Base-by-base conservation (phyloP, 1,284 basidiomycete genomes). In the Cryptococcus amylolentus region DNA sequence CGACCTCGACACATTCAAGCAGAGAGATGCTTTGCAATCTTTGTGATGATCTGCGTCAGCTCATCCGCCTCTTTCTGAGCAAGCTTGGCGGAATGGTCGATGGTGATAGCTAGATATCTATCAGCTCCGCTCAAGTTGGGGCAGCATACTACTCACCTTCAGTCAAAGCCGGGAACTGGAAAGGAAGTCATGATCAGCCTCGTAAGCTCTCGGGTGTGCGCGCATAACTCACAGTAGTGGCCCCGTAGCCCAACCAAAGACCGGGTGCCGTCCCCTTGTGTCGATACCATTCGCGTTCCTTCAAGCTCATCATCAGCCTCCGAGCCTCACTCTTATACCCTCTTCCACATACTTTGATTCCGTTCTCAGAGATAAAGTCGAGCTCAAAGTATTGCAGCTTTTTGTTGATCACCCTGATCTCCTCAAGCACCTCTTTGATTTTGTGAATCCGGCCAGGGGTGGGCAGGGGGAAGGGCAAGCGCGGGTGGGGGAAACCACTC, bases 221-320 rank as follows among this genome's bases (percentile, higher is more conserved):
- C 18, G 13, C 31, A 39, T 16, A 18, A 66, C 70, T 60, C 54
- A 71, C 71, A 23, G 73, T 76, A 6, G 74, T 77, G 5, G 76
- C 89, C 35, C 90, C 91, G 69, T 95, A 94, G 4, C 91, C 89
- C 31, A 91, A 82, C 85, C 88, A 93, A 68, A 88, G 87, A 27
- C 92, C 93, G 7, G 94, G 93, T 5, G 91, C 89, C 39, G 93
- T 89, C 42, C 84, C 90, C 51, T 95, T 81, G 76, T 94, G 89
- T 70, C 81, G 81, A 72, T 85, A 94, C 91, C 91, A 94, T 71
- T 89, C 86, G 31, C 89, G 82, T 57, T 87, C 86, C 70, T 85
- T 39, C 20, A 47, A 26, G n/a, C 27, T 28, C 41, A 38, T 35
- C 35, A 42, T 31, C n/a, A 46, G 40, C 38, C 4, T 28, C 39